These are phyloP conservation scores for Xylaria nigripes DNA, from an alignment of 495 filamentous ascomycete genomes.

Conservation along the genomic window DNA sequence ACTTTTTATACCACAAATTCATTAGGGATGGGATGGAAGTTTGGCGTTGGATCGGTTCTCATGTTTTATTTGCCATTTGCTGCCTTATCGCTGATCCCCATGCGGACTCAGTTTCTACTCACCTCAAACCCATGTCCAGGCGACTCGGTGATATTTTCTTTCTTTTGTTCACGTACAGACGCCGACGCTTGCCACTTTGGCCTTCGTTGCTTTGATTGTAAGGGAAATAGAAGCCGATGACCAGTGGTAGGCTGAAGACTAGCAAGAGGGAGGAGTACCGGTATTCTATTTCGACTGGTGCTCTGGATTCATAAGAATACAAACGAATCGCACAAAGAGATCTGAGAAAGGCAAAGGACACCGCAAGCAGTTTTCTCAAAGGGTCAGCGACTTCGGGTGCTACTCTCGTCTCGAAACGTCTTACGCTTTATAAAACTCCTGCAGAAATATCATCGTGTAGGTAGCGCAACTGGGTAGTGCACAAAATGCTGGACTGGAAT, in stretches of 20 bases:
- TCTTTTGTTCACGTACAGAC: not conserved
- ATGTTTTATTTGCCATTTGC: not conserved
- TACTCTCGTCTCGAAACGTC: not conserved
- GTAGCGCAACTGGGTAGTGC: not conserved
- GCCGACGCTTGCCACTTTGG: not conserved
- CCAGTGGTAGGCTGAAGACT: not conserved
- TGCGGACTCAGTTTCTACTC: not conserved
- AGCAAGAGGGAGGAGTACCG: not conserved
- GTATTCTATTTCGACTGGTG: not conserved
- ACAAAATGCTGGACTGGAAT: not conserved
- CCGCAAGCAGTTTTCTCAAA: not conserved
- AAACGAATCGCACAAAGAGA: not conserved
- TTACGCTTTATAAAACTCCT: not conserved
- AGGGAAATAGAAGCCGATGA: not conserved
- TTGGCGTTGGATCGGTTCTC: slow-evolving; percentile 19
- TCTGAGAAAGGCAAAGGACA: not conserved
- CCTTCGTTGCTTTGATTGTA: not conserved
- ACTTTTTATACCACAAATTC: slow-evolving; percentile 19
- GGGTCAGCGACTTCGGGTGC: not conserved
- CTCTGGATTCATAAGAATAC: not conserved
- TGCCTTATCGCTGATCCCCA: not conserved
- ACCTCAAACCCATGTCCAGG: not conserved
- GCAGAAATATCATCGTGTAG: not conserved
- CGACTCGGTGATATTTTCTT: not conserved
- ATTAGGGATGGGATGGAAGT: slow-evolving; percentile 14